phyloP scores from a whole-genome alignment of 2,329 filamentous ascomycete species.

The Claviceps sorghi region DNA sequence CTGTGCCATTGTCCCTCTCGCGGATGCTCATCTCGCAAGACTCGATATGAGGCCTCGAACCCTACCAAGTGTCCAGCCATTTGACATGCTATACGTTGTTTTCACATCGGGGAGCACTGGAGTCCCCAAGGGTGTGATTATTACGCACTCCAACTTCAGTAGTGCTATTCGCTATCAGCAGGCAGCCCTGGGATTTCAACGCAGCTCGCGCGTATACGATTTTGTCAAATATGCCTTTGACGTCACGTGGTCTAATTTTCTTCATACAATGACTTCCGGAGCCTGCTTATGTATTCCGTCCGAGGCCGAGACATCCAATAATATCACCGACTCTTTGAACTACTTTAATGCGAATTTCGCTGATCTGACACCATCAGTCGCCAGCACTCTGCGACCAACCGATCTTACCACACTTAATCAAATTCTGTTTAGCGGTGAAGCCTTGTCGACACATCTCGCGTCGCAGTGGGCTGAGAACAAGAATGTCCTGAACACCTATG shows the following conservation, averaged over 20 bases:
- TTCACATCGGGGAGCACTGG: slow-evolving; percentile 13
- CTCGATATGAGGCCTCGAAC: background rate
- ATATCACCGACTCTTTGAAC: slow-evolving; percentile 25
- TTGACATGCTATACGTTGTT: slow-evolving; percentile 4
- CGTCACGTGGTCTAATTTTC: slow-evolving; percentile 4
- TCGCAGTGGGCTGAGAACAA: background rate
- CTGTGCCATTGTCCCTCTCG: background rate
- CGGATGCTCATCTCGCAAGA: background rate
- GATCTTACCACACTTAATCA: background rate
- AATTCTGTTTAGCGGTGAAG: slow-evolving; percentile 1
- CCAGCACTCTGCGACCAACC: slow-evolving; percentile 19
- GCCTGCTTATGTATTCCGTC: slow-evolving; percentile 7
- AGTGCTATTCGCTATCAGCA: slow-evolving; percentile 4
- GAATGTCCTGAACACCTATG: slow-evolving; percentile 1
- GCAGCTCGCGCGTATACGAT: slow-evolving; percentile 5
- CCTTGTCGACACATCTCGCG: slow-evolving; percentile 2
- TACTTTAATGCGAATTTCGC: slow-evolving; percentile 27
- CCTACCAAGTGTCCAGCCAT: background rate
- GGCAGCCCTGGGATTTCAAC: slow-evolving; percentile 1
- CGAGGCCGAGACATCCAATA: slow-evolving; percentile 29
- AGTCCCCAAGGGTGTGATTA: slow-evolving; percentile 10
- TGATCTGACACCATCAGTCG: slow-evolving; percentile 26
- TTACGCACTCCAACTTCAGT: slow-evolving; percentile 6
- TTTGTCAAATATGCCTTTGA: slow-evolving; percentile 7
- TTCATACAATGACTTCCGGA: slow-evolving; percentile 4